Evolutionary conservation across 108 stramenopile genomes (phyloP).

Genomic region (Fistulifera solaris): DNA sequence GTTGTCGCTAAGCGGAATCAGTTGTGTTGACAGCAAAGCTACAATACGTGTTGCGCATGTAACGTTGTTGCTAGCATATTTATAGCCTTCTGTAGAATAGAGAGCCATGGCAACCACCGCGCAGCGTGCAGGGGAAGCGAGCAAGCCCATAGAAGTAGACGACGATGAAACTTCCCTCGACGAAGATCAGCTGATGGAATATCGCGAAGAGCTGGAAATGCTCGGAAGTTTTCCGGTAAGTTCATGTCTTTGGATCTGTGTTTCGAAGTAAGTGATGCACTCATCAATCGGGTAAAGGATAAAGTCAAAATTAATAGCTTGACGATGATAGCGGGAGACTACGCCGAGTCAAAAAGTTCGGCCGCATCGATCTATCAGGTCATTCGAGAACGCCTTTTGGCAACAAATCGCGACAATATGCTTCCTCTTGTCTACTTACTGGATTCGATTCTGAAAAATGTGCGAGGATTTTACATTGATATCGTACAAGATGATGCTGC

Average conservation of each 20-base stretch:
- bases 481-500: conserved; percentile 61
- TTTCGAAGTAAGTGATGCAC: background rate
- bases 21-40: too few relatives aligned
- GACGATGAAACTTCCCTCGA: conserved; percentile 46
- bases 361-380: conserved; percentile 49
- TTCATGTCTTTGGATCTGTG: conserved; percentile 2
- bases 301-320: conserved; percentile 75
- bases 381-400: conserved; percentile 49
- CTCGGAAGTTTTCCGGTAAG: conserved; percentile 59
- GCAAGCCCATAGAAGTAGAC: conserved; percentile 14
- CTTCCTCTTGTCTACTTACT: conserved; percentile 70
- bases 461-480: conserved; percentile 51
- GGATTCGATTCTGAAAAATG: conserved; percentile 79
- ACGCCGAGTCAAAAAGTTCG: conserved; percentile 37
- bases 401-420: conserved; percentile 33
- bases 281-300: conserved; percentile 30
- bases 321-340: conserved; percentile 78
- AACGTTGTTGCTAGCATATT: too few relatives aligned
- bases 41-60: too few relatives aligned
- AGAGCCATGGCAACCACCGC: conserved; percentile 1
- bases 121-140: background rate
- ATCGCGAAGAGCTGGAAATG: conserved; percentile 56
- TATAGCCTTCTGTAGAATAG: too few relatives aligned
- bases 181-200: conserved; percentile 70
- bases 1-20: too few relatives aligned